Evolutionary conservation across 176 grass and related monocot genomes (phyloP), one percentile per base, ranked within the genome.

Genomic region (Aegilops longissima): DNA sequence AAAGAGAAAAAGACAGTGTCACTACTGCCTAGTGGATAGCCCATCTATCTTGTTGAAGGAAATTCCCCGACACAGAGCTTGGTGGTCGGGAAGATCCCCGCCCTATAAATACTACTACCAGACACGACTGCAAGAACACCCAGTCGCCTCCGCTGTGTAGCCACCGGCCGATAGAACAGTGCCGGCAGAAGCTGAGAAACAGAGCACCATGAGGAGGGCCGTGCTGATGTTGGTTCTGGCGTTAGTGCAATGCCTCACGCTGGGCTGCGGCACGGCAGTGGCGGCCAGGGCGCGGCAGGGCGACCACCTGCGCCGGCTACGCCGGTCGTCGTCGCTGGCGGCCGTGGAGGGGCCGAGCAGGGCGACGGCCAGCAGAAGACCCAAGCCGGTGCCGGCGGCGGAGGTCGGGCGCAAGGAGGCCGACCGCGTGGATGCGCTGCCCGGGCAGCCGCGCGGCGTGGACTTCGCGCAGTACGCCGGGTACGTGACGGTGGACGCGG

Each of bases 401-500:
- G 27, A 8, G 6, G 21, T 39, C 27, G 85, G 91, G 34, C 21
- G 36, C 61, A 95, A 94, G 82, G 91, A 92, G 64, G 45, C 78
- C 3, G 96, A 98, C 83, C 91, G 88, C 65, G 88, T 98, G 18
- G 47, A 7, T 8, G 56, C n/a, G 78, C 85, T 98, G 5, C 93
- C 96, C 0, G 96, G 93, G 2, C 96, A 98, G 72, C 92, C 96
- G 18, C 1, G 23, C 1, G 90, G 88, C 54, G 88, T 94, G 45
- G 79, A 91, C 71, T 98, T 98, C 70, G 80, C 80, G 82, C 96
- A 98, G 82, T 93, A 94, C 69, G 92, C 88, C 7, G 96, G 96
- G 36, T 98, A 98, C 78, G 92, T 98, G 73, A 98, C 96, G 9
- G 93, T 98, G 65, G 84, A 98, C 73, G 75, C 69, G 2, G 5